Conservation (phyloP, 169 alveolate genomes). For the Plasmodium fragile region DNA sequence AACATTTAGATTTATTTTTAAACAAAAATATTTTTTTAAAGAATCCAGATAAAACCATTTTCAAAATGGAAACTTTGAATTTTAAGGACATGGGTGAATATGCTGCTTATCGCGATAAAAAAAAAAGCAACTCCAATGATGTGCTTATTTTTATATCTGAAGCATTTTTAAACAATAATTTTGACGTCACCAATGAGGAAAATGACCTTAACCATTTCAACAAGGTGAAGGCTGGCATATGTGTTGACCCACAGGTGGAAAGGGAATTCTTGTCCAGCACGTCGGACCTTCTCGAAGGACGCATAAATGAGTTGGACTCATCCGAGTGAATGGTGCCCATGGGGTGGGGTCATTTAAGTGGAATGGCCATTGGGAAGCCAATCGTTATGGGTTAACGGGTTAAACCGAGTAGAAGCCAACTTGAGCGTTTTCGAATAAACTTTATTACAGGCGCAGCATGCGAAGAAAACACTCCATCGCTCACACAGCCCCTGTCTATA, state of each 20-base stretch:
- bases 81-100: constrained; percentile 62
- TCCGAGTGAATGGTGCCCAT: background rate
- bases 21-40: constrained; percentile 55
- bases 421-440: background rate
- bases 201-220: constrained; percentile 43
- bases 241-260: constrained; percentile 21
- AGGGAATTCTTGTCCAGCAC: constrained; percentile 4
- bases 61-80: constrained; percentile 17
- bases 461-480: background rate
- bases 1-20: constrained; percentile 38
- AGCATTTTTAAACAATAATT: constrained; percentile 29
- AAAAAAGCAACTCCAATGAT: constrained; percentile 3
- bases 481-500: background rate
- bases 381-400: background rate
- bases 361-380: background rate
- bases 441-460: background rate
- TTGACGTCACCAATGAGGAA: constrained; percentile 33
- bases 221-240: constrained; percentile 1
- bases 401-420: background rate
- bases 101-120: background rate
- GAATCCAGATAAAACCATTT: constrained; percentile 34
- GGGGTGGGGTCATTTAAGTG: background rate
- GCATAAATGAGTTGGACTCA: constrained; percentile 11
- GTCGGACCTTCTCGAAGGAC: constrained; percentile 2
- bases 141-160: constrained; percentile 58